Base-by-base conservation (phyloP, 139 green algal genomes). In the Ettlia oleoabundans region DNA sequence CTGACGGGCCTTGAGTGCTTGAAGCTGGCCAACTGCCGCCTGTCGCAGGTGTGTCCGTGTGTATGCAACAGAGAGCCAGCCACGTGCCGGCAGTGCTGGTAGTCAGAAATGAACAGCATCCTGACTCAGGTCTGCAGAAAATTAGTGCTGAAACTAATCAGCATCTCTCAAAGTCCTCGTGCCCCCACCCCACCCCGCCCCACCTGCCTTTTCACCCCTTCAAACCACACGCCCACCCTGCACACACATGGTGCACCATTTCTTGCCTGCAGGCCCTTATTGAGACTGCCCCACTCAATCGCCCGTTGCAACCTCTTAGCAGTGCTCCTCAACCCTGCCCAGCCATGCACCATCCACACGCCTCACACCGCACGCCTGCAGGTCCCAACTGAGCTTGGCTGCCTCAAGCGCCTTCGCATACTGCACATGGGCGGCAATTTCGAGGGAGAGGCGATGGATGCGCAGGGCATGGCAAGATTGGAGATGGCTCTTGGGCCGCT, bases 341-440 rank as follows among this genome's bases (percentile, higher is more conserved):
- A n/a, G n/a, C n/a, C n/a, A n/a, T n/a, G n/a, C n/a, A n/a, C n/a
- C n/a, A n/a, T n/a, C n/a, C n/a, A n/a, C n/a, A n/a, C n/a, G n/a
- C n/a, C n/a, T n/a, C n/a, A n/a, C n/a, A n/a, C n/a, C n/a, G n/a
- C n/a, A n/a, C 22, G 28, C 8, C 47, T n/a, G 72, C 52, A 79
- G 72, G 72, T 79, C 33, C 72, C 72, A 1, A 7, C 32, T 18
- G 72, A 79, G 72, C 51, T 79, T 47, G 26, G 32, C 1, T 24
- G 33, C 33, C 72, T 79, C 41, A 47, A 47, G n/a, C 55, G 55
- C 13, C 52, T 79, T 47, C 72, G 72, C 72, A 79, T 79, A 24
- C 72, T 79, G 72, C 72, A 79, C 72, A 79, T 79, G 72, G 72
- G 72, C 15, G 72, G 72, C 72, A 79, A 79, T 33, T 51, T 79